Conservation (phyloP, 2,329 filamentous ascomycete genomes). For the Zasmidium citrigriseum region DNA sequence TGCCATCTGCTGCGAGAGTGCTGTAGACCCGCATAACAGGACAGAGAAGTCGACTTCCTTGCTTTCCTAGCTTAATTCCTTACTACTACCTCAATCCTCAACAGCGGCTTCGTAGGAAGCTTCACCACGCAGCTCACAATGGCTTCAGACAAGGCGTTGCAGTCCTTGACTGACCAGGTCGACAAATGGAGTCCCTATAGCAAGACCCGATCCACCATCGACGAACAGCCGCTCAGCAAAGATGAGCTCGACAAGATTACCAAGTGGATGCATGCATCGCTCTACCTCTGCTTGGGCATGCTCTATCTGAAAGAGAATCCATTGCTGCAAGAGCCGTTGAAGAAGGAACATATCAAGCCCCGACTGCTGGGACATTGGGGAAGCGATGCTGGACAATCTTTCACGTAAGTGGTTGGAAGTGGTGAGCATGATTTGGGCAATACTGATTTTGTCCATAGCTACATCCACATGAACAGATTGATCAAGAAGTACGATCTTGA, state of each 20-base stretch:
- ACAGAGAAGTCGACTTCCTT: neutral
- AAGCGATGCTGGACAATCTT: slow-evolving; percentile 76
- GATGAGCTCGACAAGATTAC: slow-evolving; percentile 70
- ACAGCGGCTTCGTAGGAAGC: neutral
- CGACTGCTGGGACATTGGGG: slow-evolving; percentile 78
- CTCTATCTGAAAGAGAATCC: slow-evolving; percentile 76
- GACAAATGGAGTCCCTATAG: slow-evolving; percentile 34
- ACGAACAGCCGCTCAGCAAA: slow-evolving; percentile 57
- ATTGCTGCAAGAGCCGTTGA: slow-evolving; percentile 68
- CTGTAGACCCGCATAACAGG: neutral
- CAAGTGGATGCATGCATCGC: slow-evolving; percentile 71
- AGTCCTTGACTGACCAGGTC: slow-evolving; percentile 26
- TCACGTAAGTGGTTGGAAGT: slow-evolving; percentile 50
- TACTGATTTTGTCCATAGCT: slow-evolving; percentile 37
- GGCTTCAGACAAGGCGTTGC: slow-evolving; percentile 17
- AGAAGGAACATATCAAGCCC: slow-evolving; percentile 70
- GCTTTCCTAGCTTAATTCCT: neutral
- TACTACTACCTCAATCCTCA: too few species aligned
- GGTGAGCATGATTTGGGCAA: neutral
- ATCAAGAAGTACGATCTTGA: slow-evolving; percentile 75
- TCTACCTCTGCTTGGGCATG: slow-evolving; percentile 78
- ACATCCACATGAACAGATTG: slow-evolving; percentile 78
- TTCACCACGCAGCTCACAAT: slow-evolving; percentile 13
- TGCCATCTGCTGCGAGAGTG: neutral
- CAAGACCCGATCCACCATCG: slow-evolving; percentile 34